phyloP scores from a whole-genome alignment of 2,329 filamentous ascomycete genomes.

The Microascus cirrosus region DNA sequence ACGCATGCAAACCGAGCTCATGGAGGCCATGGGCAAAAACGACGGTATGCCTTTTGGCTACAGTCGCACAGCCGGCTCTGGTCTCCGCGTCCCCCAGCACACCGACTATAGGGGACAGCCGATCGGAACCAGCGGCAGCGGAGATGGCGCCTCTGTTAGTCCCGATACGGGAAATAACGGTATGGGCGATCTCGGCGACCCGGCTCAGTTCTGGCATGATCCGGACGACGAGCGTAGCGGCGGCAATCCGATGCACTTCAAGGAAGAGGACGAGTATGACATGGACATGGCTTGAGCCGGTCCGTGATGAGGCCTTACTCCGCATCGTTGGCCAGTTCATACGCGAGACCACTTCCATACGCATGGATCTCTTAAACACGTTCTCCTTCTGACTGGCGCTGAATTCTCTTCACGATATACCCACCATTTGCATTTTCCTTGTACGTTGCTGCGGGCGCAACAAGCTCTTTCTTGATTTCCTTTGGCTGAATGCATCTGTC shows the following conservation, averaged over 20 bases:
- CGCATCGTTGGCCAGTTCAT: background rate
- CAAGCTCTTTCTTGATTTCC: background rate
- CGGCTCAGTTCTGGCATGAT: constrained; percentile 53
- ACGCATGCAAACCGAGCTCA: constrained; percentile 87
- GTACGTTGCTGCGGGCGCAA: background rate
- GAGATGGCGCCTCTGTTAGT: background rate
- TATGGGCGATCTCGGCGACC: constrained; percentile 34
- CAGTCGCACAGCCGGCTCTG: constrained; percentile 70
- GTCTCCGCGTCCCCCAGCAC: constrained; percentile 82
- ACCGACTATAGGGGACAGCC: constrained; percentile 79
- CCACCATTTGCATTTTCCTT: background rate
- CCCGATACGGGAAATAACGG: background rate
- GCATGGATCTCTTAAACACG: background rate
- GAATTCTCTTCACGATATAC: background rate
- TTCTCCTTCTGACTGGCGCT: background rate
- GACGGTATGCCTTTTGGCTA: constrained; percentile 69
- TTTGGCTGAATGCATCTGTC: background rate
- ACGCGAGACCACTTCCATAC: background rate
- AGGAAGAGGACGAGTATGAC: constrained; percentile 87
- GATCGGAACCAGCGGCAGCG: background rate
- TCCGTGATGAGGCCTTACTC: background rate
- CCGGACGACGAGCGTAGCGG: constrained; percentile 63
- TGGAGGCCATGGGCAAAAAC: constrained; percentile 77
- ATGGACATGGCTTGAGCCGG: constrained; percentile 56
- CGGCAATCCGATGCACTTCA: constrained; percentile 60